phyloP scores from a whole-genome alignment of 176 grass and related monocot species.

The Carex scoparia region DNA sequence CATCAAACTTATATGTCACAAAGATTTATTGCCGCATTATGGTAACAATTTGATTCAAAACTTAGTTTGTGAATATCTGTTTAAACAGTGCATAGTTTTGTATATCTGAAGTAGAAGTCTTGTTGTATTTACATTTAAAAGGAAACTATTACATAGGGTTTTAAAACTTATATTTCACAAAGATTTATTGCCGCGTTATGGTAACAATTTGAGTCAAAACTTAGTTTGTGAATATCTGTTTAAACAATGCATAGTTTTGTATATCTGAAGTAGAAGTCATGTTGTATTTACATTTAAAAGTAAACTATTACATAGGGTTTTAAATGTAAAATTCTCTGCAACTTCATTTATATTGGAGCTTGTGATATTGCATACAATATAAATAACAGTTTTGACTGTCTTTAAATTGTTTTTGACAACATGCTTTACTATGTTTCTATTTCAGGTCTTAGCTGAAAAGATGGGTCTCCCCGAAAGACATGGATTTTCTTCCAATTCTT shows the following conservation, averaged over 20 bases:
- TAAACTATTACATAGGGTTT: too few relatives aligned
- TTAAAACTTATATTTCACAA: too few relatives aligned
- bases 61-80: background rate
- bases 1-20: background rate
- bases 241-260: too few relatives aligned
- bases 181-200: too few relatives aligned
- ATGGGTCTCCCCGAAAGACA: constrained; percentile 71
- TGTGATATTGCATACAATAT: background rate
- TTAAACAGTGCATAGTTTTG: background rate
- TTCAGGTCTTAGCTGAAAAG: constrained; percentile 85
- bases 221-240: too few relatives aligned
- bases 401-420: background rate
- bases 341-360: background rate
- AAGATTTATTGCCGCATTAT: background rate
- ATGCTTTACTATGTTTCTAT: constrained; percentile 26
- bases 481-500: constrained; percentile 34
- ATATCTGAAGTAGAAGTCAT: too few relatives aligned
- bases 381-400: background rate
- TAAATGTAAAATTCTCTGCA: background rate
- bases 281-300: too few relatives aligned
- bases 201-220: too few relatives aligned
- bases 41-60: background rate
- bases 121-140: background rate
- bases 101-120: background rate
- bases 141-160: background rate